Percentiles rank a stretch among this genome's conserved stretches.
phyloP scores from a whole-genome alignment of 176 grass and related monocot species.

The Cenchrus fungigraminus region DNA sequence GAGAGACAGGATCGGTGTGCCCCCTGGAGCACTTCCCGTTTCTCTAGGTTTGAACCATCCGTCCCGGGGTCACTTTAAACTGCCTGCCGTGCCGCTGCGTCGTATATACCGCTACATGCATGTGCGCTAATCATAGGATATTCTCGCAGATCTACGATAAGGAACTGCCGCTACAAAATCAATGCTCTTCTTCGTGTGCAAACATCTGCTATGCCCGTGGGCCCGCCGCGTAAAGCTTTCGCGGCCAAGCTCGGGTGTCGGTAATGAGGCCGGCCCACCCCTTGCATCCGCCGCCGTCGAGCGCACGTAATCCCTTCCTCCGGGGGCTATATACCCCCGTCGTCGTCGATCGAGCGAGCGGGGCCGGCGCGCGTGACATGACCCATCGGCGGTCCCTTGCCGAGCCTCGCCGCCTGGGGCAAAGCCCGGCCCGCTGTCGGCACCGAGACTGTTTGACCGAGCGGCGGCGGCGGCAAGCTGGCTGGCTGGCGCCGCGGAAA shows the following conservation, averaged over 20 bases:
- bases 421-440: slow-evolving; percentile 23
- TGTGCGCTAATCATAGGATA: slow-evolving; percentile 13
- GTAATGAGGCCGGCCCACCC: neutral
- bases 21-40: slow-evolving; percentile 20
- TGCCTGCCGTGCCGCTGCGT: neutral
- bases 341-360: neutral
- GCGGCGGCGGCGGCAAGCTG: neutral
- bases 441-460: neutral
- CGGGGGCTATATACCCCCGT: neutral
- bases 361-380: neutral
- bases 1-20: neutral
- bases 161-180: no score
- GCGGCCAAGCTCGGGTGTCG: neutral
- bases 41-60: slow-evolving; percentile 53
- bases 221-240: neutral
- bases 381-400: neutral
- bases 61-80: neutral
- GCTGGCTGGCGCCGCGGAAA: neutral
- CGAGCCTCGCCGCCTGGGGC: neutral
- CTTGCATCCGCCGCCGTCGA: neutral
- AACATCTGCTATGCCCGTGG: neutral
- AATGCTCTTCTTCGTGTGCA: no score
- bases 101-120: neutral
- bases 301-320: neutral
- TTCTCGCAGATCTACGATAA: neutral